phyloP scores from a whole-genome alignment of 2,329 filamentous ascomycete genomes.

The Helotiales sp. region DNA sequence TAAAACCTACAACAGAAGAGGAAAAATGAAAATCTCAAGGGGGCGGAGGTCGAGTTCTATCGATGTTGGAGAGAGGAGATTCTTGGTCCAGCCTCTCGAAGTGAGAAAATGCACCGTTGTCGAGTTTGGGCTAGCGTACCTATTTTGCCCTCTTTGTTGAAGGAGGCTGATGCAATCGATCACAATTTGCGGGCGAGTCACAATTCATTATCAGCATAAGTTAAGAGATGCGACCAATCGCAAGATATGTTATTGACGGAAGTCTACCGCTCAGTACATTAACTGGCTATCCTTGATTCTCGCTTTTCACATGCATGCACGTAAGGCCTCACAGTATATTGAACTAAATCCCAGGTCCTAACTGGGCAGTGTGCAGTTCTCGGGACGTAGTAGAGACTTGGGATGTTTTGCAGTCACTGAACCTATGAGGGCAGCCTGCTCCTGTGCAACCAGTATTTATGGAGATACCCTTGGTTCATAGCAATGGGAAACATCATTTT shows the following conservation, averaged over 20 bases:
- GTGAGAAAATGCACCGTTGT: not conserved
- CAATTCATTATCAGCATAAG: not conserved
- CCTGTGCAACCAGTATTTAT: not conserved
- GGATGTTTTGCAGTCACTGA: no score
- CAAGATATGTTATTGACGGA: no score
- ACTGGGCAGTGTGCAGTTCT: no score
- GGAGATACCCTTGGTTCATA: not conserved
- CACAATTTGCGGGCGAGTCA: not conserved
- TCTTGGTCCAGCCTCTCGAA: not conserved
- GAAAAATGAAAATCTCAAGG: conserved; percentile 17
- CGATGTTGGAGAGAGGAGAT: not conserved
- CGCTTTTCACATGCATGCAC: no score
- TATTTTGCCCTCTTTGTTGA: not conserved
- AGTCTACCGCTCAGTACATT: no score
- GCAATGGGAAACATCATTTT: no score
- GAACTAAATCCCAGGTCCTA: no score
- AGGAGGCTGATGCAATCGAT: not conserved
- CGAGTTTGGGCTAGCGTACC: not conserved
- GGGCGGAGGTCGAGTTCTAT: conserved; percentile 10
- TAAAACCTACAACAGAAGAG: conserved; percentile 19
- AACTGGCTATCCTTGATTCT: no score
- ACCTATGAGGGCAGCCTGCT: no score
- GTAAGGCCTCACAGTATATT: no score
- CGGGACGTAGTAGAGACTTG: no score
- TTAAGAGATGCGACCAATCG: not conserved